Evolutionary conservation across 2,329 filamentous ascomycete species (phyloP).

Genomic region (Ophiostoma montium): DNA sequence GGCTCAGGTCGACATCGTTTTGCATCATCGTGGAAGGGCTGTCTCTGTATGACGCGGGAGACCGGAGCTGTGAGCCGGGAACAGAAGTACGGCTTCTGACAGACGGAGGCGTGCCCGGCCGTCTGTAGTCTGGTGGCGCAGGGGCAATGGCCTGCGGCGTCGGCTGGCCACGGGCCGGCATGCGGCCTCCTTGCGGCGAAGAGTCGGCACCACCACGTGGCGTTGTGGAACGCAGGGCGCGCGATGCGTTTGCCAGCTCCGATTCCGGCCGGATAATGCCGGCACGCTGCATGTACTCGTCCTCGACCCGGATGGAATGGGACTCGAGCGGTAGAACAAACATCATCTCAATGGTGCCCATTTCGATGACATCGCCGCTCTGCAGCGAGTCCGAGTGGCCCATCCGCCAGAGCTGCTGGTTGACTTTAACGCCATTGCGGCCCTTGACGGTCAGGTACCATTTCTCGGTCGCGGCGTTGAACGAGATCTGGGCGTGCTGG

Average conservation of each 20-base stretch:
- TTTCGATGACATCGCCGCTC: slow-evolving; percentile 83
- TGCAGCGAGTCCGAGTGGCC: slow-evolving; percentile 52
- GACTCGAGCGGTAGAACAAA: slow-evolving; percentile 79
- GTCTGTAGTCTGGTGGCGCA: slow-evolving; percentile 44
- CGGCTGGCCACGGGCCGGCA: slow-evolving; percentile 18
- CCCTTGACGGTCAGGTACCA: slow-evolving; percentile 86
- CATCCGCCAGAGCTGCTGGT: slow-evolving; percentile 56
- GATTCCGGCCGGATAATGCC: slow-evolving; percentile 29
- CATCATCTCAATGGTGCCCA: slow-evolving; percentile 93
- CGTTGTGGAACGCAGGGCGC: slow-evolving; percentile 11
- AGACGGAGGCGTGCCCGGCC: slow-evolving; percentile 46
- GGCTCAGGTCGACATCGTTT: slow-evolving; percentile 58
- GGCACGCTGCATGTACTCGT: slow-evolving; percentile 55
- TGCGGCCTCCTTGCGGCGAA: slow-evolving; percentile 12
- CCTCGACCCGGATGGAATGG: slow-evolving; percentile 51
- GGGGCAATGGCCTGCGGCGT: slow-evolving; percentile 40
- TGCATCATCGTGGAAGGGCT: slow-evolving; percentile 29
- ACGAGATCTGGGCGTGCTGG: slow-evolving; percentile 61
- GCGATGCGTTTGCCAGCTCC: slow-evolving; percentile 5
- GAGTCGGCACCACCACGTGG: slow-evolving; percentile 14
- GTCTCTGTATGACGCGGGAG: slow-evolving; percentile 23
- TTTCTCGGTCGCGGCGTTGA: slow-evolving; percentile 49
- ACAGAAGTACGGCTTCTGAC: slow-evolving; percentile 22
- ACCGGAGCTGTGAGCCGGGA: slow-evolving; percentile 21
- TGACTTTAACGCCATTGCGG: slow-evolving; percentile 78